Evolutionary conservation across 352 stramenopile species (phyloP), one percentile per base, ranked within the genome.

Genomic region (Phytopythium aichiense): DNA sequence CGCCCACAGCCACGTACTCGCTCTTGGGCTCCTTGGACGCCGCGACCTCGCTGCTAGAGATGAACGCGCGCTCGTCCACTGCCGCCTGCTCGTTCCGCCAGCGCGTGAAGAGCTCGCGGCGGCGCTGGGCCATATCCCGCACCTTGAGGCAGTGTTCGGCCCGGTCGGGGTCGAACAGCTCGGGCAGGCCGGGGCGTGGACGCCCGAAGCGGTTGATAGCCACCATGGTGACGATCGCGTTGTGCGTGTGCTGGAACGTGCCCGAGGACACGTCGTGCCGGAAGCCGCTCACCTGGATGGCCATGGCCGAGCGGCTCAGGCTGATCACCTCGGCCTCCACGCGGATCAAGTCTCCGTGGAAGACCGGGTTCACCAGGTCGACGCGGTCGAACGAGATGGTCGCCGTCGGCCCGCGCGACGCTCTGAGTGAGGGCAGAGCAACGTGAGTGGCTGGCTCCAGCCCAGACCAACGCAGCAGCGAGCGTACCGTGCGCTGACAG

Each of bases 301-400:
- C 72, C 65, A 84, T 87, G 59, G 76, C 71, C 49, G 78, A 87
- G 61, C 73, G 70, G 56, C 60, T 78, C 22, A 80, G 67, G n/a
- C 63, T 72, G 51, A 88, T 71, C 3, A 84, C 67, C 33, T 88
- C 63, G 1, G 65, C 78, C 58, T 88, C 78, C 11, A 82, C 31
- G 1, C 78, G 76, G 28, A 88, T 69, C n/a, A 88, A 49, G 45
- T 86, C 76, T 45, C 78, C 72, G 25, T 88, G 69, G 46, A 76
- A 86, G 16, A 86, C 72, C 12, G 78, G 78, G 43, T 84, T 84
- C 4, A 82, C 61, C 22, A 81, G 57, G 37, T 85, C 76, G 35
- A 88, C 73, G 12, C 77, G 76, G 49, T 88, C 76, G 64, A 88
- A 84, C 7, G 69, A 83, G 63, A 88, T 79, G 9, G 76, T 86